Evolutionary conservation across 2,329 filamentous ascomycete genomes (phyloP), one percentile per base, ranked within the genome.

Genomic region (Incumbomyces lentus): DNA sequence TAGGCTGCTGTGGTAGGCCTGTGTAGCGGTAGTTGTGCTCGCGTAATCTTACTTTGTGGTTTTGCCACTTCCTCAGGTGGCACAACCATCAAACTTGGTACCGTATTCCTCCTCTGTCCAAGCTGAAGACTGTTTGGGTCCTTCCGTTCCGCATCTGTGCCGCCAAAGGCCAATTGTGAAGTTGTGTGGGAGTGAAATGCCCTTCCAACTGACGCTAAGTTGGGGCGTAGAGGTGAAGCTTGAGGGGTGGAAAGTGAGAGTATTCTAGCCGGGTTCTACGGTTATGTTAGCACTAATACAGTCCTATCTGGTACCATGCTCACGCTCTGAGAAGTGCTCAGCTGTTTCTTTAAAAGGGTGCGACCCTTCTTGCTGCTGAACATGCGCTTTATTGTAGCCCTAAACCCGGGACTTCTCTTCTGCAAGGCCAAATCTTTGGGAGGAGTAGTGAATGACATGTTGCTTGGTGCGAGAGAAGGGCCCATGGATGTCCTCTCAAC

Each of bases 51-150:
- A 8, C 11, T 6, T 11, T 13, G 33, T 30, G 42, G 12, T 30
- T 45, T 6, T 19, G 19, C 14, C n/a, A 13, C 17, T 16, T 45
- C 32, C 13, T 45, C 40, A 19, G n/a, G 13, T 8, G 40, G 19
- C n/a, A 38, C 33, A 6, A 37, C 17, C 10, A 69, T 59, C 33
- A 70, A 52, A 48, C 67, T 70, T 1, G 68, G 68, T 13, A 70
- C 57, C 1, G 68, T 70, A 6, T 67, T 68, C 37, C 68, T 62
- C 49, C 68, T 51, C 48, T 46, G 17, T 6, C 34, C 42, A 30
- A 45, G 34, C 22, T 38, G 42, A 22, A 17, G 12, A 10, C 29
- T 16, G 22, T 13, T 29, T 17, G 42, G 42, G 8, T 31, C 34
- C 3, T 29, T 10, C 11, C 18, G 42, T 45, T 14, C n/a, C 11